Base-by-base conservation (phyloP, 2,329 filamentous ascomycete species). In the Trichoderma guizhouense region DNA sequence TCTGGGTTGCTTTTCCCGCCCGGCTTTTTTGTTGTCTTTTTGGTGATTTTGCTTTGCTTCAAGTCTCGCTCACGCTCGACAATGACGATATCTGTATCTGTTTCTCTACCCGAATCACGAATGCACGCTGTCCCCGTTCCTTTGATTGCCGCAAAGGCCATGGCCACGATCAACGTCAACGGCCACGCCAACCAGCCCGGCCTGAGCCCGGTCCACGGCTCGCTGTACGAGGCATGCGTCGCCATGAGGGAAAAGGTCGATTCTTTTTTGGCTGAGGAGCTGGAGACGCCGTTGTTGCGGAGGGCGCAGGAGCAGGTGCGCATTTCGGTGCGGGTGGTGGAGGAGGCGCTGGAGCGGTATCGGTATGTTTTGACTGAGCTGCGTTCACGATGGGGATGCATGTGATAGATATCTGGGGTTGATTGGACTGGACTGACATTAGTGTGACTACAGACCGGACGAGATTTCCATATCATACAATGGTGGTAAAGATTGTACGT, bases 381-480 rank as follows among this genome's bases (percentile, higher is more conserved):
- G 62, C 11, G 11, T 21, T 21, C 21, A 3, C 15, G 28, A 58
- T 58, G 55, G 24, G 21, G 28, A 30, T 30, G 55, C 26, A n/a
- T 32, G 26, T 34, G 18, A 26, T 36, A n/a, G 18, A 26, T 36
- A n/a, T 21, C 30, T 24, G 28, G 14, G 18, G 5, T 9, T 39
- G 36, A 39, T 39, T 51, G 30, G 8, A 32, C 5, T 43, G 47
- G 28, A 39, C 15, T 39, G 3, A 18, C 14, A 21, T 24, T 14
- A 51, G n/a, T 51, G 18, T 34, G 12, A 30, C 39, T 58, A 73
- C 77, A 96, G 93, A 72, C 88, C 92, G 74, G 87, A 91, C 72
- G 88, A 97, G 79, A 87, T 98, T 73, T 94, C 95, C 6, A 86
- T 98, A 74, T 97, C 95, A 71, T 99, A 98, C 83, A 99, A 99